These are phyloP conservation scores for Trichoderma orchidacearum DNA, from an alignment of 495 filamentous ascomycete species.

Conservation along the genomic window DNA sequence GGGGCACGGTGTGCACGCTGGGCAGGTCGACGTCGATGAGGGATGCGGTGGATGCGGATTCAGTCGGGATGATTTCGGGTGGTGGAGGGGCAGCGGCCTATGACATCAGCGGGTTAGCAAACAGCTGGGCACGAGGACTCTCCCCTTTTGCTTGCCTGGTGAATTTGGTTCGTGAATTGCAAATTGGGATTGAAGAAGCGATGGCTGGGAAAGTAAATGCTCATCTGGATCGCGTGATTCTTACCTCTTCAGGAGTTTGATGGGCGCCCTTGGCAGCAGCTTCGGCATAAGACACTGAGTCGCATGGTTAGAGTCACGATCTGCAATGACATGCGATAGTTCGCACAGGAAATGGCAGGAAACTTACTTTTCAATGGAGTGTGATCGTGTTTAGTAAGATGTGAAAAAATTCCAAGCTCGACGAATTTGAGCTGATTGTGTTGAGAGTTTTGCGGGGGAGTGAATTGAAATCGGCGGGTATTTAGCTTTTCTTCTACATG, in stretches of 20 bases:
- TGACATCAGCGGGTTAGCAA: not conserved
- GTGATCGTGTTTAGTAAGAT: not conserved
- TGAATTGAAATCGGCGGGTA: too few species aligned
- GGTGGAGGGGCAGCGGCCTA: constrained; percentile 51
- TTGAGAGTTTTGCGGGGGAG: not conserved
- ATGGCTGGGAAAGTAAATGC: not conserved
- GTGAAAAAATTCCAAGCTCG: too few species aligned
- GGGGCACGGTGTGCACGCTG: constrained; percentile 54
- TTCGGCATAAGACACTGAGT: constrained; percentile 63
- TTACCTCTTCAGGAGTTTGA: constrained; percentile 58
- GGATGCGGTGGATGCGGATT: constrained; percentile 41
- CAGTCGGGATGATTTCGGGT: constrained; percentile 45
- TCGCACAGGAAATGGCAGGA: not conserved
- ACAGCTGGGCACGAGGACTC: not conserved
- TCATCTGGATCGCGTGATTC: constrained; percentile 8
- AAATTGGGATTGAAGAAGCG: not conserved
- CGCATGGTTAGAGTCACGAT: not conserved
- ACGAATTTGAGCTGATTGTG: not conserved
- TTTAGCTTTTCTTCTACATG: too few species aligned
- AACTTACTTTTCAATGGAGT: not conserved
- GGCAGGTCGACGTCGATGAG: constrained; percentile 68
- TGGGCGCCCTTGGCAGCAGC: constrained; percentile 59
- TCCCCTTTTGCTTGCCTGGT: not conserved
- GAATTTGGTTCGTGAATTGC: not conserved
- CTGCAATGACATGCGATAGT: too few species aligned